Conservation (phyloP, 140 eudicot species). For the Ambrosia hybrid region DNA sequence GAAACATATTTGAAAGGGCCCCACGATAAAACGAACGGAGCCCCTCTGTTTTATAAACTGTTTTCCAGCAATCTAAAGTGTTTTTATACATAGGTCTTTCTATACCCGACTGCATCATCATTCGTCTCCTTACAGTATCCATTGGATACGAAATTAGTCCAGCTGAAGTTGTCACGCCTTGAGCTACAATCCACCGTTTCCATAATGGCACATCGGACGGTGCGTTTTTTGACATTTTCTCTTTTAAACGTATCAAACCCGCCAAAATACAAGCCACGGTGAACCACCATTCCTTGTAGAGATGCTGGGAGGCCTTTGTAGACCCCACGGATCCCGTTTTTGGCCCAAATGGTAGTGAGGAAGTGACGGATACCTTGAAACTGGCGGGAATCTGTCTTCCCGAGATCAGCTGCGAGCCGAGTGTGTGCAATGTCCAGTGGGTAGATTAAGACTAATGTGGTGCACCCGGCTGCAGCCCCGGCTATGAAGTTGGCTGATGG, state of each 20-base stretch:
- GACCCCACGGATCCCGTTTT: slow-evolving; percentile 74
- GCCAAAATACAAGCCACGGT: slow-evolving; percentile 90
- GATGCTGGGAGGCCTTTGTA: slow-evolving; percentile 96
- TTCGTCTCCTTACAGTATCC: slow-evolving; percentile 91
- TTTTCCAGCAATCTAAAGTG: slow-evolving; percentile 74
- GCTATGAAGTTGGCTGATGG: slow-evolving; percentile 84
- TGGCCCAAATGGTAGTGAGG: slow-evolving; percentile 53
- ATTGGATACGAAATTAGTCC: not conserved
- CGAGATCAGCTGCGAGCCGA: slow-evolving; percentile 89
- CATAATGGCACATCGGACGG: slow-evolving; percentile 60
- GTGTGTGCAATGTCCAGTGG: slow-evolving; percentile 97
- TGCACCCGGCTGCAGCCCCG: slow-evolving; percentile 96
- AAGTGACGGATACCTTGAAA: slow-evolving; percentile 84
- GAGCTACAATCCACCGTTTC: slow-evolving; percentile 30
- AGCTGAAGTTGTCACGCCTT: no score
- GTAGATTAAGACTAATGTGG: slow-evolving; percentile 78
- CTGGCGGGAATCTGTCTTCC: slow-evolving; percentile 67
- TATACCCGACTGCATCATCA: slow-evolving; percentile 94
- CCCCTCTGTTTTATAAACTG: slow-evolving; percentile 62
- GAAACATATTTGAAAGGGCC: slow-evolving; percentile 79
- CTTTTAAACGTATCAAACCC: slow-evolving; percentile 92
- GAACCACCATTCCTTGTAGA: slow-evolving; percentile 89
- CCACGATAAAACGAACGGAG: slow-evolving; percentile 87
- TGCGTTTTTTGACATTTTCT: slow-evolving; percentile 45
- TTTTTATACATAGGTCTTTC: slow-evolving; percentile 55